phyloP scores from a whole-genome alignment of 805 yeast genomes.

The Ogataea saltuana region DNA sequence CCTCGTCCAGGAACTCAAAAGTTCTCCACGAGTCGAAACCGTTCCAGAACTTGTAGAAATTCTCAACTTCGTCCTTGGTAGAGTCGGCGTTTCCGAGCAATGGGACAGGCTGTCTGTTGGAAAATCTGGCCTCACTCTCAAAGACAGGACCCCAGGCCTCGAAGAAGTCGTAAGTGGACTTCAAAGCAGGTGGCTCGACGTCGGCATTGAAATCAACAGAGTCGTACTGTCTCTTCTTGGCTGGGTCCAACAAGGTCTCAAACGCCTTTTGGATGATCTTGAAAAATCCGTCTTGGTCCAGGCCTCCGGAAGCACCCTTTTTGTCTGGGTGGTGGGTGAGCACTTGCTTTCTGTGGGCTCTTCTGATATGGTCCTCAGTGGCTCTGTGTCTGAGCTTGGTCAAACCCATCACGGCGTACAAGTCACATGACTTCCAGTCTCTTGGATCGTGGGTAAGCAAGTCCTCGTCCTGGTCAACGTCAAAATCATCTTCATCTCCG shows the following conservation, averaged over 20 bases:
- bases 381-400: conserved; percentile 90
- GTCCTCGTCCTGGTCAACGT: conserved; percentile 66
- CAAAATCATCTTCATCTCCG: conserved; percentile 66
- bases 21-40: conserved; percentile 97
- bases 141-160: conserved; percentile 93
- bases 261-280: conserved; percentile 96
- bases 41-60: conserved; percentile 89
- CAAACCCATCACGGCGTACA: conserved; percentile 93
- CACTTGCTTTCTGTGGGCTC: conserved; percentile 96
- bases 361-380: conserved; percentile 87
- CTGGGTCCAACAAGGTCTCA: conserved; percentile 83
- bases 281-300: conserved; percentile 95
- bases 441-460: conserved; percentile 90
- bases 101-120: conserved; percentile 90
- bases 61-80: conserved; percentile 78
- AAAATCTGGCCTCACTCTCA: conserved; percentile 87
- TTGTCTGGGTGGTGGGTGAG: conserved; percentile 98
- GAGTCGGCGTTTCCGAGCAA: conserved; percentile 66
- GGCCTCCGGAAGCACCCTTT: conserved; percentile 85
- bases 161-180: conserved; percentile 71
- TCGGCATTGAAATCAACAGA: conserved; percentile 91
- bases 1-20: conserved; percentile 97
- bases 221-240: conserved; percentile 89
- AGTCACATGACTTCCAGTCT: conserved; percentile 97
- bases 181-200: conserved; percentile 67